phyloP scores from a whole-genome alignment of 495 filamentous ascomycete genomes.

The Penicillium ochrochloron region DNA sequence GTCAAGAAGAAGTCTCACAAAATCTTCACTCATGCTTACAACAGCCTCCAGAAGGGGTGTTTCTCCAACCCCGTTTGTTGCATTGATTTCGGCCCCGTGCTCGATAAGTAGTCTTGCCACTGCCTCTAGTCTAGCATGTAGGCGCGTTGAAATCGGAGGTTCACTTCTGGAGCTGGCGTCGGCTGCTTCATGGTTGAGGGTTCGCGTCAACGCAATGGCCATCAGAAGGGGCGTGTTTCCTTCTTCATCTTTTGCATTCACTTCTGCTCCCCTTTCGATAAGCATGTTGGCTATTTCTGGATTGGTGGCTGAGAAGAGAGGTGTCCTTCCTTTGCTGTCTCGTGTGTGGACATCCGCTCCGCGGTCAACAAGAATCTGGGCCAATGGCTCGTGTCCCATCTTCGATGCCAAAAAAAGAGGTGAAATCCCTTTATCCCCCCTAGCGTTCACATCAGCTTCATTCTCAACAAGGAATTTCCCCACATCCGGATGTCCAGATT shows the following conservation, averaged over 20 bases:
- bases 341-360: neutral
- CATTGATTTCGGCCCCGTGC: slow-evolving; percentile 5
- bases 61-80: neutral
- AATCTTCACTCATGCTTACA: neutral
- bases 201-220: neutral
- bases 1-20: slow-evolving; percentile 9
- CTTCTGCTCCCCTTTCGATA: neutral
- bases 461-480: neutral
- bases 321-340: neutral
- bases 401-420: neutral
- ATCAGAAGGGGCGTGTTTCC: neutral
- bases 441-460: neutral
- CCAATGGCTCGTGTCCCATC: neutral
- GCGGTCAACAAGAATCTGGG: neutral
- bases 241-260: neutral
- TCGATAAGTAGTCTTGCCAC: slow-evolving; percentile 10
- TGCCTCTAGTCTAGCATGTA: neutral
- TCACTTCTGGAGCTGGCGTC: neutral
- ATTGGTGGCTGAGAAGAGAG: neutral
- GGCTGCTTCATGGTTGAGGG: neutral
- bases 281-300: neutral
- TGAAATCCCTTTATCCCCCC: neutral
- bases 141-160: no score
- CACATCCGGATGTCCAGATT: neutral
- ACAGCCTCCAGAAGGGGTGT: neutral